Evolutionary conservation across 2,329 filamentous ascomycete genomes (phyloP), one percentile per base, ranked within the genome.

Genomic region (Geosmithia flava): DNA sequence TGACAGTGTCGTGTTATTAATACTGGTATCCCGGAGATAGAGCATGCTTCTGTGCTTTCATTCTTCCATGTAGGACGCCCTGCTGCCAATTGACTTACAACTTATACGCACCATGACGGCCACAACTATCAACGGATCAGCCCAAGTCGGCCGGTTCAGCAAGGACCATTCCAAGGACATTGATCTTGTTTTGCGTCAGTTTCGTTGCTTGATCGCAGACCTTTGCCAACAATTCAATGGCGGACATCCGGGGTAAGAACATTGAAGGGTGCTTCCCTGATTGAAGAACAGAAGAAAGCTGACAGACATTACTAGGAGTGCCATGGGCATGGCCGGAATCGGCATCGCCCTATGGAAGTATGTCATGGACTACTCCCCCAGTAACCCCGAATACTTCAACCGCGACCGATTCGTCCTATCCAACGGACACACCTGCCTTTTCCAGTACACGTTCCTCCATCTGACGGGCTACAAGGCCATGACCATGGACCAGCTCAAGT

Each of bases 191-290:
- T 62, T 85, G 46, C 72, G 71, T 54, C 76, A 75, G 6, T 83
- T 83, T 57, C 69, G 81, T 48, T 65, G 75, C 46, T 63, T 85
- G 29, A 80, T 85, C 50, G 79, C 81, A 43, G 82, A 86, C 58
- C 63, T 86, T 3, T 85, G 80, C 55, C 73, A 85, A 58, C 81
- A 85, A 53, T 86, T 83, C 62, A 77, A 77, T 52, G 80, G 80
- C 37, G 82, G 82, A 0, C 82, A 85, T 57, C 81, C 81, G 17
- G 81, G 81, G 75, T 81, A 66, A 54, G 69, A n/a, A n/a, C n/a
- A n/a, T 50, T 27, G 39, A 6, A 41, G 39, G 4, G 4, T 41
- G 19, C 13, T 41, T 41, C 39, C 13, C 39, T 13, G 4, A 8
- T 27, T 8, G 33, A 30, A 30, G 6, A 30, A 6, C 29, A 30